Percentiles rank a stretch among this genome's conserved stretches.
Evolutionary conservation across 2,329 filamentous ascomycete species (phyloP).

Genomic region (Aspergillus ochraceoroseus): DNA sequence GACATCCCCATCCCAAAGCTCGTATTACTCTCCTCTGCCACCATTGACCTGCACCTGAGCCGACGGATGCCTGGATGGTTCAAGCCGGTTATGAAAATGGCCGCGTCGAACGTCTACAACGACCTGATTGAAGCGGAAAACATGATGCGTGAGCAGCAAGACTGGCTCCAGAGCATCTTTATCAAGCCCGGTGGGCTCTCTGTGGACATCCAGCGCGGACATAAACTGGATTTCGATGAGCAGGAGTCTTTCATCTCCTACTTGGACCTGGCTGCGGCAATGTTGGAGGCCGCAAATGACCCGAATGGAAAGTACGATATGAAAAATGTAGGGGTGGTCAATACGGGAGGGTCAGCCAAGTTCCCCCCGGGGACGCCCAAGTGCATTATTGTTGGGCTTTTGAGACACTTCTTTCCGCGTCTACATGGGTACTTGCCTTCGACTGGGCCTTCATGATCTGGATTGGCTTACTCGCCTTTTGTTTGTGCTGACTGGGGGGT

Average conservation of each 20-base stretch:
- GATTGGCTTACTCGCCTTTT: too few relatives aligned
- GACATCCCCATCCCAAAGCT: slow-evolving; percentile 35
- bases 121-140: slow-evolving; percentile 6
- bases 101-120: slow-evolving; percentile 11
- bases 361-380: slow-evolving; percentile 9
- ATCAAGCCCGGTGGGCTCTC: slow-evolving; percentile 11
- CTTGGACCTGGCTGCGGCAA: slow-evolving; percentile 12
- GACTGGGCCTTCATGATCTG: slow-evolving; percentile 7
- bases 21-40: slow-evolving; percentile 44
- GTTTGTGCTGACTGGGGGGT: too few relatives aligned
- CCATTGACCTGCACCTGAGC: slow-evolving; percentile 39
- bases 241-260: slow-evolving; percentile 10
- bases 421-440: slow-evolving; percentile 12
- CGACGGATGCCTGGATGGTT: slow-evolving; percentile 8
- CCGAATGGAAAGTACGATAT: slow-evolving; percentile 5
- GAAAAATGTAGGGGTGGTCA: slow-evolving; percentile 11
- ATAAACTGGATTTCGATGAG: slow-evolving; percentile 5
- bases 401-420: slow-evolving; percentile 11
- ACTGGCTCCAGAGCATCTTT: slow-evolving; percentile 10
- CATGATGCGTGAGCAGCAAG: slow-evolving; percentile 1
- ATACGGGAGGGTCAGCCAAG: slow-evolving; percentile 6
- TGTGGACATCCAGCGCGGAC: slow-evolving; percentile 8
- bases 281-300: slow-evolving; percentile 10
- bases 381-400: slow-evolving; percentile 9
- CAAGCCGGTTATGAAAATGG: slow-evolving; percentile 3